phyloP scores from a whole-genome alignment of 169 alveolate species.

The Plasmodium adleri region DNA sequence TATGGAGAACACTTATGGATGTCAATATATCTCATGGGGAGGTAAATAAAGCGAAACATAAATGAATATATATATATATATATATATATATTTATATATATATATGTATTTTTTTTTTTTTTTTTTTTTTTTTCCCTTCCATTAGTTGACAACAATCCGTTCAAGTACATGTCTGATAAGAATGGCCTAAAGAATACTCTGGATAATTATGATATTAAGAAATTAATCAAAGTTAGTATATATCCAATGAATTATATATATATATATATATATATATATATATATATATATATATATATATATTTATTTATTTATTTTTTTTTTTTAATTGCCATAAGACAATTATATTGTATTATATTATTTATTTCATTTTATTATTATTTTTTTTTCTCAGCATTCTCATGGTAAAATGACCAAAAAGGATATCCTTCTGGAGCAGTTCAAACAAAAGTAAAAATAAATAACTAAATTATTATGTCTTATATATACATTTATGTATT shows the following conservation, averaged over 20 bases:
- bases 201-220: conserved; percentile 68
- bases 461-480: not conserved
- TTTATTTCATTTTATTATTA: conserved; percentile 17
- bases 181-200: conserved; percentile 36
- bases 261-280: not conserved
- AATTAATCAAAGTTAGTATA: conserved; percentile 65
- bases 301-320: not conserved
- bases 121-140: not conserved
- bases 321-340: not conserved
- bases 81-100: not conserved
- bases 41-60: conserved; percentile 16
- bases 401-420: conserved; percentile 71
- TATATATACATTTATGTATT: not conserved
- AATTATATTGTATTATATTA: not conserved
- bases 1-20: conserved; percentile 63
- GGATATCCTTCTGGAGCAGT: conserved; percentile 72
- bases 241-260: not conserved
- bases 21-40: conserved; percentile 74
- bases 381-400: conserved; percentile 67
- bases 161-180: conserved; percentile 47
- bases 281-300: not conserved
- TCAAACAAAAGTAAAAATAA: conserved; percentile 26
- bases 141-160: conserved; percentile 73
- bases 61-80: not conserved
- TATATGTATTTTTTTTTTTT: not conserved